Evolutionary conservation across 2,329 filamentous ascomycete genomes (phyloP), one percentile per base, ranked within the genome.

Genomic region (Penicillium sp.): DNA sequence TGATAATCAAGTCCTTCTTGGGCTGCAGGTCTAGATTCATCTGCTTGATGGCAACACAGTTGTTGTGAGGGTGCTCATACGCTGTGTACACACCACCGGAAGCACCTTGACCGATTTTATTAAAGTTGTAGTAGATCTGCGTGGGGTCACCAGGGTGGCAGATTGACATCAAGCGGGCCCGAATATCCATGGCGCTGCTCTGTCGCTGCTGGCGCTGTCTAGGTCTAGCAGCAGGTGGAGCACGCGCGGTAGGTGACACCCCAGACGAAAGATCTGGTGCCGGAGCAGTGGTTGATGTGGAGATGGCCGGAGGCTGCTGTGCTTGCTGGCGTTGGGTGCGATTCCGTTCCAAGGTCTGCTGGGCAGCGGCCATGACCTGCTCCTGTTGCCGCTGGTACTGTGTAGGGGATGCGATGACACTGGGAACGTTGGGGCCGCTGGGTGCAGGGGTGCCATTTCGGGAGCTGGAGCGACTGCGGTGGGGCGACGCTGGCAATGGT

Each of bases 1-100:
- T 98, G 72, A 98, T 96, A 64, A 98, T 98, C 43, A 97, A 76
- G 62, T 98, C 93, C 71, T 98, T 98, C 79, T 97, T 97, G 2
- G 93, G 93, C 64, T 98, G 93, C 71, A 97, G 87, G 69, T 97
- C 93, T 49, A 98, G 75, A 59, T 97, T 97, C 93, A 98, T 98
- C 75, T 98, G 93, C 75, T 98, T 98, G 72, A 98, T 97, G 37
- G 93, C 93, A 33, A 98, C 93, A 59, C 94, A 83, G 55, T 85
- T 83, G 70, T 95, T 95, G 34, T 82, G 86, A 49, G 82, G 84
- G 57, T 83, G 78, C 69, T 96, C 88, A 65, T 91, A 88, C 3
- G 91, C 93, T 0, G 88, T 95, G 65, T 83, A 98, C 1, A 98
- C 93, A 54, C 93, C 93, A 59, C 93, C 93, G 8, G 91, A 97